These are phyloP conservation scores for Ogataea sp. DNA, from an alignment of 805 yeast species.

Conservation along the genomic window DNA sequence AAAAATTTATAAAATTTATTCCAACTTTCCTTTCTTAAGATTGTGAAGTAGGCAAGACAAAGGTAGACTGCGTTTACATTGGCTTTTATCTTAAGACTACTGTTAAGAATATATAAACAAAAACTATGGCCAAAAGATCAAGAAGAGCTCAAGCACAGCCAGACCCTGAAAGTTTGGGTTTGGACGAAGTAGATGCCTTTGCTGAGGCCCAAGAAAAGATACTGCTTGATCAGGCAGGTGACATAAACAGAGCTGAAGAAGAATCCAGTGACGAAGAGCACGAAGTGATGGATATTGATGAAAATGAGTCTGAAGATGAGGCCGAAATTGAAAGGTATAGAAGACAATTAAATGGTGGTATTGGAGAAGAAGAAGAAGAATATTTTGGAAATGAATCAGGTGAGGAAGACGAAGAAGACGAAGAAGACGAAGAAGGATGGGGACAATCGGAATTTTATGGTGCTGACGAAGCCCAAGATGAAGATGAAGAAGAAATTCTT, in stretches of 20 bases:
- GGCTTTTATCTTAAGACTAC: too few relatives aligned
- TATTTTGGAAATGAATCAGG: slow-evolving; percentile 30
- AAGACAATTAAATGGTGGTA: slow-evolving; percentile 30
- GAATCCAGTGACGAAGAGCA: slow-evolving; percentile 27
- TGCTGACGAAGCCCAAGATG: slow-evolving; percentile 63
- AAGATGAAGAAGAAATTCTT: slow-evolving; percentile 66
- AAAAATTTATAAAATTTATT: too few relatives aligned
- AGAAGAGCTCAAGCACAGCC: slow-evolving; percentile 8
- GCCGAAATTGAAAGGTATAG: slow-evolving; percentile 28
- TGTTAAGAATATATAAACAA: too few relatives aligned
- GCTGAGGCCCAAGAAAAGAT: slow-evolving; percentile 51
- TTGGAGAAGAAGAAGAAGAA: slow-evolving; percentile 41
- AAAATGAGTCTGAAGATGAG: slow-evolving; percentile 40
- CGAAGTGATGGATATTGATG: slow-evolving; percentile 26
- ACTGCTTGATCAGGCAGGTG: slow-evolving; percentile 48
- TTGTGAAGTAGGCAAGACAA: too few relatives aligned
- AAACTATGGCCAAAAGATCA: neutral
- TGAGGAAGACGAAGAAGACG: slow-evolving; percentile 20
- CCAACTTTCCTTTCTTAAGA: too few relatives aligned
- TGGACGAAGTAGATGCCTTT: slow-evolving; percentile 65
- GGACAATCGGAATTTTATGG: slow-evolving; percentile 50
- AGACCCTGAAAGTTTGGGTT: slow-evolving; percentile 32
- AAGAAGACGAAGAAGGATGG: slow-evolving; percentile 30
- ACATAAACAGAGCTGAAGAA: slow-evolving; percentile 19
- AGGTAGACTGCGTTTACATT: too few relatives aligned